Base-by-base conservation (phyloP, 805 yeast species). In the Metahyphopichia silvanorum region DNA sequence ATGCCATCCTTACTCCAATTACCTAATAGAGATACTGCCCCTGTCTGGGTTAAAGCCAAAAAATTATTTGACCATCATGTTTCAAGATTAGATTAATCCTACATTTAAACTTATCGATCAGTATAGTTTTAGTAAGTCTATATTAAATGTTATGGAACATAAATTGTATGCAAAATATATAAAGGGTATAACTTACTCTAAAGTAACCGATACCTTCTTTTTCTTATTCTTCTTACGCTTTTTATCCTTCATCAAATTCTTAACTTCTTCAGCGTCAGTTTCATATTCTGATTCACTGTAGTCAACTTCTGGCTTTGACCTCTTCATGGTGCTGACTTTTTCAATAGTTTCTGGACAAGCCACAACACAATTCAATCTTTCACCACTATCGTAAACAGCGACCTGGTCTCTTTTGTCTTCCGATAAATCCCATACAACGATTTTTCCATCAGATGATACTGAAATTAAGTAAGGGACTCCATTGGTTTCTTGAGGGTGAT, bases 11-110 rank as follows among this genome's bases (percentile, higher is more conserved):
- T 93, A 57, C 74, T 86, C 61, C 80, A 85, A 57, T 74, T 93
- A 51, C 89, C 94, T 49, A 64, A 86, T 43, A 82, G 97, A 65
- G 68, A 78, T 34, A 68, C 79, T 27, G 83, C 95, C 17, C 87
- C 88, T 11, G 97, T 88, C 16, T 93, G 99, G 99, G 74, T 71
- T 21, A 83, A 80, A 58, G 98, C 98, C 40, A 83, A 82, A 71
- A 69, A 74, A 43, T 69, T 91, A 51, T 93, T 82, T 53, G 82
- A 86, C 47, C 80, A 82, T 55, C 95, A 89, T 61, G 94, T 86
- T 46, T 75, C 80, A 37, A 80, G 94, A 55, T 77, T 86, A 42
- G 53, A 53, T 36, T 70, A 37, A n/a, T n/a, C n/a, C n/a, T n/a
- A n/a, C n/a, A n/a, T n/a, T n/a, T n/a, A n/a, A 12, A 13, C 14